These are phyloP conservation scores for Talaromyces pinophilus DNA, from an alignment of 2,329 filamentous ascomycete species.

Conservation along the genomic window DNA sequence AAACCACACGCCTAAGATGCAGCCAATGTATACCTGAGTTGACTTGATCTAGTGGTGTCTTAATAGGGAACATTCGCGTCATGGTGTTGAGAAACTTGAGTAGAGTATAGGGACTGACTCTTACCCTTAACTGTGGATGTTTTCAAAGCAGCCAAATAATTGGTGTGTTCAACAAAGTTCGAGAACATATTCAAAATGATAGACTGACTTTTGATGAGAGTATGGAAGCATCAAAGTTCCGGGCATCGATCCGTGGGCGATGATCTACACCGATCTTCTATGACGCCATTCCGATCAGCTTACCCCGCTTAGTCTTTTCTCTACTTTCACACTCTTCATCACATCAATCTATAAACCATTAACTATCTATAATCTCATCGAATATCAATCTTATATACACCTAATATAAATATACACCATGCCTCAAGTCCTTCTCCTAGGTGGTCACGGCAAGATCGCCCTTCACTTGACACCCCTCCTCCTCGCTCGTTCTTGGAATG, in stretches of 20 bases:
- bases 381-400: not conserved
- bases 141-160: not conserved
- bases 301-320: not conserved
- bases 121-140: not conserved
- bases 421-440: conserved; percentile 67
- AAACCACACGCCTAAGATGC: not conserved
- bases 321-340: not conserved
- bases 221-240: not conserved
- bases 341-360: not conserved
- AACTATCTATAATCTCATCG: not conserved
- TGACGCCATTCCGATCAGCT: conserved; percentile 2
- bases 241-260: not conserved
- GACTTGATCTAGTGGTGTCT: not conserved
- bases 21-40: not conserved
- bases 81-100: not conserved
- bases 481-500: conserved; percentile 70
- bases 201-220: not conserved
- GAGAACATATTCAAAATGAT: not conserved
- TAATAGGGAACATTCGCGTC: not conserved
- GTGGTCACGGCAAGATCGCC: conserved; percentile 79
- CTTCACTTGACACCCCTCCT: conserved; percentile 74
- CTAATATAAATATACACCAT: not conserved
- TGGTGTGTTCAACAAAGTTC: not conserved
- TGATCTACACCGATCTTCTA: not conserved
- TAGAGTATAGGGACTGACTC: not conserved